A percentile compares a stretch with the other conserved stretches of the same genome.
These are phyloP conservation scores for Neltuma alba DNA, from an alignment of 306 rosid genomes.

Conservation along the genomic window DNA sequence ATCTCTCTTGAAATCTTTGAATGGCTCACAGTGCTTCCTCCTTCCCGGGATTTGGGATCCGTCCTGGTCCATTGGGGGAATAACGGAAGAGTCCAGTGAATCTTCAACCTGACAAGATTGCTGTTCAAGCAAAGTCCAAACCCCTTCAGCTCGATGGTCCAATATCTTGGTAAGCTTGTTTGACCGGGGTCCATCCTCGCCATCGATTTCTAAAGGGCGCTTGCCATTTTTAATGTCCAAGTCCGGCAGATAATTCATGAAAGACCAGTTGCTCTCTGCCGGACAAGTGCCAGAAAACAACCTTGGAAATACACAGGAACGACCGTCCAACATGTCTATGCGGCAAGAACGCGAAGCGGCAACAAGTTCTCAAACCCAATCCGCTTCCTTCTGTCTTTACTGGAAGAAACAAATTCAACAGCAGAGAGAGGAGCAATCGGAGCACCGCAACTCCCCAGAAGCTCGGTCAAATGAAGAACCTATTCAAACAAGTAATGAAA, in stretches of 20 bases:
- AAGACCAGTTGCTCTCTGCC: constrained; percentile 67
- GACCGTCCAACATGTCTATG: constrained; percentile 89
- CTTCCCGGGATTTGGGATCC: constrained; percentile 35
- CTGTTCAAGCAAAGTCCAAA: constrained; percentile 23
- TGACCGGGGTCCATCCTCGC: constrained; percentile 41
- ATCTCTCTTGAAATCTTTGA: constrained; percentile 14
- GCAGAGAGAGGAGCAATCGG: constrained; percentile 32
- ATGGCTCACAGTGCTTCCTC: constrained; percentile 6
- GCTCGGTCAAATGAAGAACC: constrained; percentile 41
- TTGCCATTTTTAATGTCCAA: constrained; percentile 54
- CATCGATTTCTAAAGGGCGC: constrained; percentile 46
- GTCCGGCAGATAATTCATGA: constrained; percentile 59
- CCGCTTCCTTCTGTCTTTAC: constrained; percentile 34
- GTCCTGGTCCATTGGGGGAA: constrained; percentile 55
- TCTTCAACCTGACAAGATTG: constrained; percentile 29
- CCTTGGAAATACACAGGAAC: constrained; percentile 65
- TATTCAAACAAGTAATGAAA: constrained; percentile 46
- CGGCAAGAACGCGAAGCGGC: constrained; percentile 21
- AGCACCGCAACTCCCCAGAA: constrained; percentile 44
- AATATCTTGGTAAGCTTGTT: constrained; percentile 47
- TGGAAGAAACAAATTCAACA: constrained; percentile 31
- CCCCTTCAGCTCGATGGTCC: constrained; percentile 35
- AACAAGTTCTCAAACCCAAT: constrained; percentile 37
- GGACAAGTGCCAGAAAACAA: constrained; percentile 74
- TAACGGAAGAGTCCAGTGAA: constrained; percentile 23